These are phyloP conservation scores for Acanthamoeba sp. DNA, from an alignment of 208 protist species.

Conservation along the genomic window DNA sequence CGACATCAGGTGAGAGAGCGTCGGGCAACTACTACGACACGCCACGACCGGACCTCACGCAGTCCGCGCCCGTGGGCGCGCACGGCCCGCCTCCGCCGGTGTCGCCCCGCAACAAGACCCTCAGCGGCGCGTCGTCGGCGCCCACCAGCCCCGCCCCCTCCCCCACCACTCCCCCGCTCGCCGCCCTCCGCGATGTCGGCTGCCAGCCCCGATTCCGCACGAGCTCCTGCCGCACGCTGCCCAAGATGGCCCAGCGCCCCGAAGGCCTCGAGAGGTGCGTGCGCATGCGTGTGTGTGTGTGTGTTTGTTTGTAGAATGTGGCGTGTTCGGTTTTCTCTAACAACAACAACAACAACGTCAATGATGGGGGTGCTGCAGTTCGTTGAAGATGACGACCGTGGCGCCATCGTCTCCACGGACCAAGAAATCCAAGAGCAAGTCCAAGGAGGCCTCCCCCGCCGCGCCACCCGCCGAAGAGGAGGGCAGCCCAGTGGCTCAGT, in stretches of 20 bases:
- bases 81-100: background rate
- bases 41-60: background rate
- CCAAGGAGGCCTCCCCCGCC: background rate
- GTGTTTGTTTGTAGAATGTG: background rate
- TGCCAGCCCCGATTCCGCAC: conserved; percentile 16
- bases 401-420: background rate
- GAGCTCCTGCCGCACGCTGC: background rate
- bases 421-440: background rate
- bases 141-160: background rate
- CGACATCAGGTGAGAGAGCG: background rate
- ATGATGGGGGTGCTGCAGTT: no score
- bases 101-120: background rate
- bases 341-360: no score
- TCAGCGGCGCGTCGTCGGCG: background rate
- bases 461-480: background rate
- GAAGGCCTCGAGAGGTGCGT: background rate
- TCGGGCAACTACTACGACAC: background rate
- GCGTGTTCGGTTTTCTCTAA: background rate
- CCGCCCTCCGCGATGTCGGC: background rate
- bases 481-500: background rate
- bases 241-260: background rate
- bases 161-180: background rate
- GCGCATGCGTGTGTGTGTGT: no score
- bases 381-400: background rate
- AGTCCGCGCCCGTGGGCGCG: background rate